Conservation (phyloP, 2,329 filamentous ascomycete species). For the Claviceps sp. region DNA sequence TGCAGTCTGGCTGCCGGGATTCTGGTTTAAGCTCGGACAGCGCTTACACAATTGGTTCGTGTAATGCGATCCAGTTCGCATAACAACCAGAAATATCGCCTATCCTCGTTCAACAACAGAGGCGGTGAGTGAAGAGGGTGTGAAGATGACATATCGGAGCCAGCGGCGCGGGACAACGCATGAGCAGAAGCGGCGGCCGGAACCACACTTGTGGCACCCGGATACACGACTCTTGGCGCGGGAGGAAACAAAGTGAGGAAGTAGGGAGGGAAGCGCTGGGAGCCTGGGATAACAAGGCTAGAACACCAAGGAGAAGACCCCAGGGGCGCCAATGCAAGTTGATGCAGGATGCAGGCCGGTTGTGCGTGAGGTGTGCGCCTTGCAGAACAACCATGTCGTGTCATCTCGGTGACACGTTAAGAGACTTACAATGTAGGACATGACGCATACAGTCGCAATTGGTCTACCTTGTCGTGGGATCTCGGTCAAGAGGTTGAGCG, state of each 20-base stretch:
- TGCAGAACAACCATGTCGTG: conserved; percentile 8
- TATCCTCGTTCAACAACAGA: conserved; percentile 2
- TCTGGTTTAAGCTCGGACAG: conserved; percentile 1
- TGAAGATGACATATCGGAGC: conserved; percentile 4
- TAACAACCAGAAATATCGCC: conserved; percentile 2
- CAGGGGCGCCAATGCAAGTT: conserved; percentile 1
- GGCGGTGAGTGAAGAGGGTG: conserved; percentile 8
- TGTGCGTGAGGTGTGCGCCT: conserved; percentile 6
- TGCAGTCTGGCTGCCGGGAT: background rate
- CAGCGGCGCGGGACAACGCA: conserved; percentile 1
- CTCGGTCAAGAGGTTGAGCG: conserved; percentile 5
- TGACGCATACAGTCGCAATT: conserved; percentile 18
- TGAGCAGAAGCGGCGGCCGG: conserved; percentile 3
- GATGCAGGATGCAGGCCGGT: background rate
- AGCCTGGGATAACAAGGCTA: conserved; percentile 4
- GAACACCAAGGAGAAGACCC: background rate
- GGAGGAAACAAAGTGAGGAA: background rate
- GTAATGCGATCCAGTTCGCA: conserved; percentile 1
- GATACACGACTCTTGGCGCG: background rate
- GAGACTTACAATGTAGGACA: conserved; percentile 27
- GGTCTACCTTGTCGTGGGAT: conserved; percentile 10
- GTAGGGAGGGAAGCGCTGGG: background rate
- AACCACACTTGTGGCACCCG: conserved; percentile 1
- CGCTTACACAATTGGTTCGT: background rate
- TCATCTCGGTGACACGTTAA: background rate